Conservation (phyloP, 176 grass and related monocot species). For the Puccinellia tenuiflora region DNA sequence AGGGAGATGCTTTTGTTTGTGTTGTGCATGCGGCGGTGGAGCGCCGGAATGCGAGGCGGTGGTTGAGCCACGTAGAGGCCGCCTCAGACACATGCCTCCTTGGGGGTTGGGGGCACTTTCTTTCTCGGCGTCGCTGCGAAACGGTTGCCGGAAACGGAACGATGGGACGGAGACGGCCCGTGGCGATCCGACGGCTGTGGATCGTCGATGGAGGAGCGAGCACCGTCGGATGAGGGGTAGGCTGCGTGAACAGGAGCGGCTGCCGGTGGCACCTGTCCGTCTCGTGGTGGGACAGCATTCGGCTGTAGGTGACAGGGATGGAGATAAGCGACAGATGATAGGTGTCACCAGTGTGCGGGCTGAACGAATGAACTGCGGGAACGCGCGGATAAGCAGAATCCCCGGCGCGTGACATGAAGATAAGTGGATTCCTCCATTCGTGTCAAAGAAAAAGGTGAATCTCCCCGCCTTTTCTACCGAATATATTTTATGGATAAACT, state of each 20-base stretch:
- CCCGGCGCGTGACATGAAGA: too few relatives aligned
- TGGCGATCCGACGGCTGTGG: slow-evolving; percentile 7
- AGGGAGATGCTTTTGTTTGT: slow-evolving; percentile 19
- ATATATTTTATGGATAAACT: neutral
- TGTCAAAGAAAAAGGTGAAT: neutral
- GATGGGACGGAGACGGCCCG: neutral
- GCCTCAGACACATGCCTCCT: slow-evolving; percentile 1
- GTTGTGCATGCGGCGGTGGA: slow-evolving; percentile 8
- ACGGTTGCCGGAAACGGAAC: neutral
- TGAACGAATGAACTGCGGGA: neutral
- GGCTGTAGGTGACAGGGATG: neutral
- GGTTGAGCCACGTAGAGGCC: slow-evolving; percentile 41
- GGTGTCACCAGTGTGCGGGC: neutral
- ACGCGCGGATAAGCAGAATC: too few relatives aligned
- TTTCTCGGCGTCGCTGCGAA: neutral
- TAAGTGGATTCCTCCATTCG: neutral
- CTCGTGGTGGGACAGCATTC: slow-evolving; percentile 25
- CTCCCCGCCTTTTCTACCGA: neutral
- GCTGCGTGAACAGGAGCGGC: neutral
- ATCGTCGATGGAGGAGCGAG: neutral
- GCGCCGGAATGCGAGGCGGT: slow-evolving; percentile 22
- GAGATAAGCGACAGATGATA: neutral
- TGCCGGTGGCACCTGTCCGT: neutral
- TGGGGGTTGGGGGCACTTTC: neutral
- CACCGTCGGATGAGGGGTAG: neutral